Evolutionary conservation across 75 land plant species (phyloP), one percentile per base, ranked within the genome.

Genomic region (Ceratopteris richardii): DNA sequence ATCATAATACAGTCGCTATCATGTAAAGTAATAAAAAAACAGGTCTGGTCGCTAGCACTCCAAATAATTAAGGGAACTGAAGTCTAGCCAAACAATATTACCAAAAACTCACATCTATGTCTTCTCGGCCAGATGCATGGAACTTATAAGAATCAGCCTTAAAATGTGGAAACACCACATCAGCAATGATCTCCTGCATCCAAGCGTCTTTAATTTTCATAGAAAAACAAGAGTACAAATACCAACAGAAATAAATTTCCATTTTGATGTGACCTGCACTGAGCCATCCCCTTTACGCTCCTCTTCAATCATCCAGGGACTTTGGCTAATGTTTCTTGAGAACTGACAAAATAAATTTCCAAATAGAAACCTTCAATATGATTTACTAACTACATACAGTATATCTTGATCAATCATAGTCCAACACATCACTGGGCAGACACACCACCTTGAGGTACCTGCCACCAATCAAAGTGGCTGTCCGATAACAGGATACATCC

Each of bases 61-160:
- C n/a, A n/a, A n/a, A n/a, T n/a, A n/a, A n/a, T n/a, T n/a, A n/a
- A n/a, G n/a, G n/a, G n/a, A n/a, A n/a, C n/a, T n/a, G n/a, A n/a
- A n/a, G n/a, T n/a, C n/a, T n/a, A n/a, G n/a, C n/a, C n/a, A n/a
- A n/a, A n/a, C n/a, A 33, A 33, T 9, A 33, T 9, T 33, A 3
- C 37, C 3, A 3, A 33, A 9, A 33, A 33, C 73, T 50, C 85
- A 94, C 98, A 76, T 94, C 92, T 55, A 94, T 90, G 71, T 94
- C 98, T 60, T 94, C 98, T 75, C 98, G 87, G 41, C 98, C 98
- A 67, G 98, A 96, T 46, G 96, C 96, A 77, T 94, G 98, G 51
- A 94, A 90, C 69, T 90, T 94, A 67, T 86, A 94, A 59, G 51
- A 79, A 51, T 94, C 98, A 44, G 77, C 96, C 60, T 63, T 78